A percentile compares a stretch with the other conserved stretches of the same genome.
phyloP scores from a whole-genome alignment of 345 rosid genomes.

The Linum usitatissimum region DNA sequence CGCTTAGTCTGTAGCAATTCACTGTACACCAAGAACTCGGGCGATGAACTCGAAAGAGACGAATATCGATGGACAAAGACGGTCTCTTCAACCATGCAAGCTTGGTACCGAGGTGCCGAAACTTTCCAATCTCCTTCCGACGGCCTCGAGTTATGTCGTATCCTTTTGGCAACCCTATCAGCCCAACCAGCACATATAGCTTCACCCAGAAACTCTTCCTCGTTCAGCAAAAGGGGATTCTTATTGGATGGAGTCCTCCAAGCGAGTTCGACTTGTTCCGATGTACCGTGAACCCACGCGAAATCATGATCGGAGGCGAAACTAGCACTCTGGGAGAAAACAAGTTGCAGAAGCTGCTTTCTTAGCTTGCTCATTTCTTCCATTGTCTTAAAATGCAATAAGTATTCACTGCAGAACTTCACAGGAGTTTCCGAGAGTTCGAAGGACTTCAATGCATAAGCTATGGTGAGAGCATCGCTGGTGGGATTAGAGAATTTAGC shows the following conservation, averaged over 20 bases:
- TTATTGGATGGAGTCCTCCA: constrained; percentile 48
- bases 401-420: constrained; percentile 49
- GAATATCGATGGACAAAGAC: constrained; percentile 77
- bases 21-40: constrained; percentile 73
- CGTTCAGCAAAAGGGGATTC: constrained; percentile 41
- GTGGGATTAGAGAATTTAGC: constrained; percentile 62
- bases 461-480: constrained; percentile 72
- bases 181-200: constrained; percentile 97
- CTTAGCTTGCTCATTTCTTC: constrained; percentile 85
- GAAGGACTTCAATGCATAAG: constrained; percentile 60
- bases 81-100: constrained; percentile 54
- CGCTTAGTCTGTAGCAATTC: constrained; percentile 60
- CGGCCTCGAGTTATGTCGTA: constrained; percentile 22
- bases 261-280: constrained; percentile 50
- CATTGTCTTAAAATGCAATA: constrained; percentile 68
- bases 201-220: constrained; percentile 64
- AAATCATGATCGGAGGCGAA: constrained; percentile 30
- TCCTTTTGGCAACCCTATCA: constrained; percentile 69
- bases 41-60: constrained; percentile 51
- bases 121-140: constrained; percentile 36
- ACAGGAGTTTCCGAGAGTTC: constrained; percentile 37
- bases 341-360: constrained; percentile 66
- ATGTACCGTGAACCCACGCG: constrained; percentile 65
- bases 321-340: constrained; percentile 37
- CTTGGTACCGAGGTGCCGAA: constrained; percentile 46